Evolutionary conservation across 1,139 yeast genomes (phyloP).

Genomic region (Debaryomyces subglobosus): DNA sequence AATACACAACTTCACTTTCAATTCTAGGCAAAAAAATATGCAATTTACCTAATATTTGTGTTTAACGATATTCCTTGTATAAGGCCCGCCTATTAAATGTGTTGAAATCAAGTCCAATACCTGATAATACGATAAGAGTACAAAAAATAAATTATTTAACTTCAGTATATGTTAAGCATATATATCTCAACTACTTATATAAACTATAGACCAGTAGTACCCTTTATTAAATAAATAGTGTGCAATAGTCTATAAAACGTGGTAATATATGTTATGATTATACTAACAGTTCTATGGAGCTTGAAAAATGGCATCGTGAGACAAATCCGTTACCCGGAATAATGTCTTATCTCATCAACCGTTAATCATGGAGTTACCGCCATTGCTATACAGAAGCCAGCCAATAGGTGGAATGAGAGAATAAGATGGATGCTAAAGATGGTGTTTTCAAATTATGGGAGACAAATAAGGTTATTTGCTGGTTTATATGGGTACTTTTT

Average conservation of each 20-base stretch:
- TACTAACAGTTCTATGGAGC: neutral
- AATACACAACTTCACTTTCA: neutral
- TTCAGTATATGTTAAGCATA: neutral
- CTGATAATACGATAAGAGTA: neutral
- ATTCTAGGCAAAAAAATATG: neutral
- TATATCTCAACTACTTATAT: conserved; percentile 2
- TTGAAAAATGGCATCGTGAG: conserved; percentile 1
- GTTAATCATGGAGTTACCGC: neutral
- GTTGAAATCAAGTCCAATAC: neutral
- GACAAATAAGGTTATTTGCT: neutral
- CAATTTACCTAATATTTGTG: neutral
- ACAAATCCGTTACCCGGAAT: conserved; percentile 2
- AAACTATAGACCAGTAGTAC: conserved; percentile 1
- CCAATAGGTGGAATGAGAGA: neutral
- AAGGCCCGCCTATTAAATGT: neutral
- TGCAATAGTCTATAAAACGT: conserved; percentile 4
- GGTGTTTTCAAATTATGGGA: neutral
- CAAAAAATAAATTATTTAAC: neutral
- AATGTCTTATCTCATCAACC: neutral
- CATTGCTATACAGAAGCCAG: neutral
- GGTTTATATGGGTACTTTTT: neutral
- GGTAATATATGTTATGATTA: conserved; percentile 6
- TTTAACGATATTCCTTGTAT: neutral
- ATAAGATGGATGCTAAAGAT: neutral
- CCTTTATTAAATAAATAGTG: neutral